phyloP scores from a whole-genome alignment of 2,329 filamentous ascomycete genomes.

The Microsporum canis region DNA sequence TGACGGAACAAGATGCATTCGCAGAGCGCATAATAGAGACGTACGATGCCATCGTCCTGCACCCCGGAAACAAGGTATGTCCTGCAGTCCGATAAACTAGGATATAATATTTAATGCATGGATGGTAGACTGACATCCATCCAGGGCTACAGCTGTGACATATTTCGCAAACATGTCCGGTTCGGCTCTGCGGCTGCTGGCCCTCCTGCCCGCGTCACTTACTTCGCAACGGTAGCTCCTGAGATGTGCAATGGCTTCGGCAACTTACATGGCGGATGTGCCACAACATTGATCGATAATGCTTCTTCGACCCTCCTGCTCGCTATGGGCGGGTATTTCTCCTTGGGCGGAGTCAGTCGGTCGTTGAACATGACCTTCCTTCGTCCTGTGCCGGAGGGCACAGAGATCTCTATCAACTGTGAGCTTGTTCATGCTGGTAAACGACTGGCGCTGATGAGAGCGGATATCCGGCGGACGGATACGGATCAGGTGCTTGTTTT shows the following conservation, averaged over 20 bases:
- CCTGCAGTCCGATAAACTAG: background rate
- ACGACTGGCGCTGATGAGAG: slow-evolving; percentile 43
- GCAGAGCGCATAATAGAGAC: slow-evolving; percentile 4
- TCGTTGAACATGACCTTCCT: slow-evolving; percentile 58
- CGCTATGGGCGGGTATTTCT: slow-evolving; percentile 52
- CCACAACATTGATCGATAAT: slow-evolving; percentile 56
- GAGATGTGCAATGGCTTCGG: slow-evolving; percentile 85
- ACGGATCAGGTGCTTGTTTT: slow-evolving; percentile 45
- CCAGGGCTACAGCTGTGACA: slow-evolving; percentile 25
- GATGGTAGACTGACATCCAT: background rate
- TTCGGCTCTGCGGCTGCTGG: slow-evolving; percentile 29
- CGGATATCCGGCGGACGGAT: slow-evolving; percentile 43
- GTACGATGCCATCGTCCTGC: background rate
- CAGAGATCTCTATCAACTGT: slow-evolving; percentile 43
- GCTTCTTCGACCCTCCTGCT: slow-evolving; percentile 50
- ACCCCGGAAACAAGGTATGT: background rate
- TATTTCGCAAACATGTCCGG: slow-evolving; percentile 22
- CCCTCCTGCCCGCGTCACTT: slow-evolving; percentile 26
- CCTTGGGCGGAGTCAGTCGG: slow-evolving; percentile 51
- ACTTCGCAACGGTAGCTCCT: slow-evolving; percentile 54
- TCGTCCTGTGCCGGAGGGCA: slow-evolving; percentile 46
- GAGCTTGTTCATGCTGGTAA: slow-evolving; percentile 49
- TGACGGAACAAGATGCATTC: slow-evolving; percentile 2
- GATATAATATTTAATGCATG: background rate
- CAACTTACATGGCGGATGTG: slow-evolving; percentile 78